A percentile compares a stretch with the other conserved stretches of the same genome.
These are phyloP conservation scores for Canavalia ensiformis DNA, from an alignment of 306 rosid genomes.

Conservation along the genomic window DNA sequence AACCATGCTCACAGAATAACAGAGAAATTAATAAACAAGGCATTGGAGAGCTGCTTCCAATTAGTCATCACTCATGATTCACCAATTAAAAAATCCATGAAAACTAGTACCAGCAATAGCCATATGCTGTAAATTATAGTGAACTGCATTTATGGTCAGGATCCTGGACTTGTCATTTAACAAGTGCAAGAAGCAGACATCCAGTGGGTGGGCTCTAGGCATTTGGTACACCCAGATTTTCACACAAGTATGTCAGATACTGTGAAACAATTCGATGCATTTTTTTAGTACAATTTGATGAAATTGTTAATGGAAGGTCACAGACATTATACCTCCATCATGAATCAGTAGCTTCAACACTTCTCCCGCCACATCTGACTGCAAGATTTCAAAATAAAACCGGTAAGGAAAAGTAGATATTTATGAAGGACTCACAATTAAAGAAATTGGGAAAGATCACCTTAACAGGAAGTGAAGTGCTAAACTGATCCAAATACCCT, in stretches of 20 bases:
- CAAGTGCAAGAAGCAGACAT: slow-evolving; percentile 10
- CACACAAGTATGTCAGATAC: not conserved
- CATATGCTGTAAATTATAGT: slow-evolving; percentile 59
- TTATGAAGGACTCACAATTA: slow-evolving; percentile 21
- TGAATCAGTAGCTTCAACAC: slow-evolving; percentile 78
- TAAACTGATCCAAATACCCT: slow-evolving; percentile 92
- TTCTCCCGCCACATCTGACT: slow-evolving; percentile 94
- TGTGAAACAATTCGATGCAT: slow-evolving; percentile 4
- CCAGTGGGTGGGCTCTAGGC: not conserved
- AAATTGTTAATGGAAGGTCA: slow-evolving; percentile 2
- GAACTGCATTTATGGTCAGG: slow-evolving; percentile 3
- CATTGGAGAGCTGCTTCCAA: not conserved
- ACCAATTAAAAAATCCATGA: slow-evolving; percentile 17
- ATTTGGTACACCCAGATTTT: slow-evolving; percentile 15
- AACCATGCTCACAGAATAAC: not conserved
- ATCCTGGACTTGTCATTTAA: slow-evolving; percentile 4
- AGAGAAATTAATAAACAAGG: not conserved
- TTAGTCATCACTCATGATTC: not conserved
- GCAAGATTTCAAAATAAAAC: slow-evolving; percentile 59
- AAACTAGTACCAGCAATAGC: not conserved
- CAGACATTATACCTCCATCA: slow-evolving; percentile 80
- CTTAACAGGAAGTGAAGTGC: slow-evolving; percentile 87
- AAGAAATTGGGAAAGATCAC: slow-evolving; percentile 54
- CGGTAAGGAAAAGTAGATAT: slow-evolving; percentile 45
- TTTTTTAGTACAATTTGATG: not conserved